A percentile compares a stretch with the other conserved stretches of the same genome.
Conservation (phyloP, 2,329 filamentous ascomycete genomes). For the Polytolypa hystricis region DNA sequence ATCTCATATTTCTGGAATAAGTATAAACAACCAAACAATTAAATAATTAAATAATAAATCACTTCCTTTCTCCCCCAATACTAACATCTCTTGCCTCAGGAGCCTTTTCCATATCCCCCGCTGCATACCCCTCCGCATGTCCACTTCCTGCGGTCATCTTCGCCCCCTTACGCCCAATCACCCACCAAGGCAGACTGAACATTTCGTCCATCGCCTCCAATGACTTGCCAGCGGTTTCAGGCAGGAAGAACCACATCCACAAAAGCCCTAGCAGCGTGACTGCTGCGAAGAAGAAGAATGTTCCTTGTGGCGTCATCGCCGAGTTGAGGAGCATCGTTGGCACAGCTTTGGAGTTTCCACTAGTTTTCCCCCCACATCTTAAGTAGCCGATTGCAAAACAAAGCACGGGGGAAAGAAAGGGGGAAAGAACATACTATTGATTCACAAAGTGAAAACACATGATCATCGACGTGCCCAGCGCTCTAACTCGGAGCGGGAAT, state of each 20-base stretch:
- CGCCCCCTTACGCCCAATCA: slow-evolving; percentile 12
- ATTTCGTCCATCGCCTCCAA: slow-evolving; percentile 17
- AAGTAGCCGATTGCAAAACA: neutral
- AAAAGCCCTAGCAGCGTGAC: slow-evolving; percentile 55
- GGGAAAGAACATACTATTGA: slow-evolving; percentile 15
- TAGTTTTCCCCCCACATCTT: neutral
- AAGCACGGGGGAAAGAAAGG: neutral
- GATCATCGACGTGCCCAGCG: slow-evolving; percentile 30
- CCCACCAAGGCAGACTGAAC: slow-evolving; percentile 12
- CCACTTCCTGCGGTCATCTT: slow-evolving; percentile 7
- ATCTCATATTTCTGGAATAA: too few species aligned
- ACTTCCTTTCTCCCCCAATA: neutral
- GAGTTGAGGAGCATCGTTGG: slow-evolving; percentile 38
- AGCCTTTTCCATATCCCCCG: slow-evolving; percentile 1
- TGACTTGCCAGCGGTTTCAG: slow-evolving; percentile 54
- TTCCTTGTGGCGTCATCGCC: slow-evolving; percentile 45
- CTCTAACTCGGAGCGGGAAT: slow-evolving; percentile 34
- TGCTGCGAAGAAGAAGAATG: slow-evolving; percentile 62
- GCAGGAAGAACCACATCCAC: slow-evolving; percentile 61
- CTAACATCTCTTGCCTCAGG: too few species aligned
- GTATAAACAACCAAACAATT: too few species aligned
- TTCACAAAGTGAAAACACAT: slow-evolving; percentile 36
- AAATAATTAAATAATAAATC: too few species aligned
- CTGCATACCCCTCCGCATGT: slow-evolving; percentile 1
- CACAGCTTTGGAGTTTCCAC: slow-evolving; percentile 18